These are phyloP conservation scores for Coffea humblotiana DNA, from an alignment of 305 asterid species.

Conservation along the genomic window DNA sequence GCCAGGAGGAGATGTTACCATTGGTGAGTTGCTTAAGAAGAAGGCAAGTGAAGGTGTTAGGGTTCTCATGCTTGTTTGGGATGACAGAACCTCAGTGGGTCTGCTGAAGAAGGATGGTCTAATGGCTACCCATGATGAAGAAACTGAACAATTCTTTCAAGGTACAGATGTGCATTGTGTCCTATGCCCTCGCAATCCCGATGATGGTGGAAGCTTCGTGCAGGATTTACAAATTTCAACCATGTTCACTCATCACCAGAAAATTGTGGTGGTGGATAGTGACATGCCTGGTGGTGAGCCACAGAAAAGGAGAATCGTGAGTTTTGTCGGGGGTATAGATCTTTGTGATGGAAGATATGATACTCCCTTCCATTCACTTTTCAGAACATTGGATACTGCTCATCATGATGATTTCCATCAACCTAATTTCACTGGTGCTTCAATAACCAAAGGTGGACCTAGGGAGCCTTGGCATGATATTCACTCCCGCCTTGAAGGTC, in stretches of 20 bases:
- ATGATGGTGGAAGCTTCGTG: constrained; percentile 82
- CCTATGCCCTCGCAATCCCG: constrained; percentile 85
- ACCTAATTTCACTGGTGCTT: constrained; percentile 73
- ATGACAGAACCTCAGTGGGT: constrained; percentile 83
- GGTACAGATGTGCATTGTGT: constrained; percentile 71
- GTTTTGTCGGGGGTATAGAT: constrained; percentile 94
- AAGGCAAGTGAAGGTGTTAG: constrained; percentile 82
- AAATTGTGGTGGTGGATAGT: constrained; percentile 74
- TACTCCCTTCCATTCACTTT: constrained; percentile 82
- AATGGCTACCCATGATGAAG: constrained; percentile 94
- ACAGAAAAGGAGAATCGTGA: constrained; percentile 57
- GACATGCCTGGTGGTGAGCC: constrained; percentile 65
- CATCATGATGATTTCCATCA: constrained; percentile 95
- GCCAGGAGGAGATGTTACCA: constrained; percentile 67
- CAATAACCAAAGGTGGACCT: constrained; percentile 80
- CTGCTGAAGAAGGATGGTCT: constrained; percentile 78
- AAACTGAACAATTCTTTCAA: constrained; percentile 58
- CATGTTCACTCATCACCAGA: constrained; percentile 95
- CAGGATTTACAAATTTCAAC: constrained; percentile 76
- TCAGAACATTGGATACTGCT: constrained; percentile 81
- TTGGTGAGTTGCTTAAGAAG: constrained; percentile 82
- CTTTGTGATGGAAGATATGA: constrained; percentile 92
- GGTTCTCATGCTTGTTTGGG: constrained; percentile 96
- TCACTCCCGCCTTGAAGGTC: constrained; percentile 83
- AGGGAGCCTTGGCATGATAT: constrained; percentile 97